A percentile compares a stretch with the other conserved stretches of the same genome.
Conservation (phyloP, 306 rosid species). For the Dalbergia cultrata region DNA sequence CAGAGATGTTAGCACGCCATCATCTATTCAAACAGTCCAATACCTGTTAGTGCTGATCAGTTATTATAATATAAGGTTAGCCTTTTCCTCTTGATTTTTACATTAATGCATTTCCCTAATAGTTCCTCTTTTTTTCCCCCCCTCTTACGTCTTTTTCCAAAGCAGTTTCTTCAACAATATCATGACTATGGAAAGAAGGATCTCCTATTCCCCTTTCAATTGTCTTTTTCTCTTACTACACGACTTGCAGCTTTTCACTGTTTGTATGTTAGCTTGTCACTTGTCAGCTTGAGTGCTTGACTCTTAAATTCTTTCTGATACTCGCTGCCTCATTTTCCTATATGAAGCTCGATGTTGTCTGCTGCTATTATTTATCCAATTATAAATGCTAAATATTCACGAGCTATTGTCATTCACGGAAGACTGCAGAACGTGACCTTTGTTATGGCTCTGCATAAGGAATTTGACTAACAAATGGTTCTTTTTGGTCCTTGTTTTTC, state of each 20-base stretch:
- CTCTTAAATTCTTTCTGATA: not conserved
- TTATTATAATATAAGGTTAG: constrained; percentile 34
- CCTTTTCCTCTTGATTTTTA: not conserved
- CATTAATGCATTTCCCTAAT: not conserved
- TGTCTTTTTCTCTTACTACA: not conserved
- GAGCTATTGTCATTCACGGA: not conserved
- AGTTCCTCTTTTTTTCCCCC: not conserved
- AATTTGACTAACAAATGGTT: constrained; percentile 19
- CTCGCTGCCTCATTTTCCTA: constrained; percentile 15
- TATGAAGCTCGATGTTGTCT: not conserved
- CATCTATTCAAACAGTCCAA: constrained; percentile 65
- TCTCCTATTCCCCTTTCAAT: not conserved
- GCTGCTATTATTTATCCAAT: not conserved
- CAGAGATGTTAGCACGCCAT: constrained; percentile 70
- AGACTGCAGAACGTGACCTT: not conserved
- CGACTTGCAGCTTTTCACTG: not conserved
- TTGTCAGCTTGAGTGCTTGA: constrained; percentile 10
- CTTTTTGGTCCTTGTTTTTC: not conserved
- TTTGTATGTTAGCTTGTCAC: not conserved
- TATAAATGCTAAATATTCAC: no score
- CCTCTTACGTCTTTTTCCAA: not conserved
- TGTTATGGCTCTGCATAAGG: not conserved
- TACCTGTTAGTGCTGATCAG: constrained; percentile 52
- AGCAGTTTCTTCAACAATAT: not conserved
- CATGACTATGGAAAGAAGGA: not conserved